phyloP scores from a whole-genome alignment of 208 protist genomes.

The Acanthamoeba sp. region DNA sequence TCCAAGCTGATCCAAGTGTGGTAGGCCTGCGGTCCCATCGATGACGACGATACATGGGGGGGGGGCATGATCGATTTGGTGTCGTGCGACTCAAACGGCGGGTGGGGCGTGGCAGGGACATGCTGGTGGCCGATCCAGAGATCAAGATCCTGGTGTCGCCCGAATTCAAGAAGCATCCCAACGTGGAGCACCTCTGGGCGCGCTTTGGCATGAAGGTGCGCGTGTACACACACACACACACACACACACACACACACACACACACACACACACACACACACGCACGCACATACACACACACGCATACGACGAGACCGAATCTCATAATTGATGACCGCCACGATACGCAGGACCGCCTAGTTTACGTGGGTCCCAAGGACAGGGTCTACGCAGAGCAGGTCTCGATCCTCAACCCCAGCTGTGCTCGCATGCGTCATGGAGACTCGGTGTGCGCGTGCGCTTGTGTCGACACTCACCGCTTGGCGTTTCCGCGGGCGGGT shows the following conservation, averaged over 20 bases:
- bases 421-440: background rate
- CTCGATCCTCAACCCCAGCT: background rate
- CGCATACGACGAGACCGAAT: background rate
- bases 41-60: no score
- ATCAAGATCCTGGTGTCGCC: slow-evolving; percentile 57
- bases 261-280: no score
- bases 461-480: no score
- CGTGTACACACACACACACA: no score
- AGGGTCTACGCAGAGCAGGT: slow-evolving; percentile 4
- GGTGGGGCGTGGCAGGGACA: background rate
- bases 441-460: no score
- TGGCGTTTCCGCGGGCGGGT: background rate
- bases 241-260: no score
- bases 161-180: slow-evolving; percentile 10
- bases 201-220: slow-evolving; percentile 22
- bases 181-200: slow-evolving; percentile 12
- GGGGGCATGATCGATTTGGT: no score
- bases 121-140: background rate
- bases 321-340: background rate
- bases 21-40: background rate
- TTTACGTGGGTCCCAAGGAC: background rate
- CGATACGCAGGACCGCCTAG: slow-evolving; percentile 16
- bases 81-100: background rate
- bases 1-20: slow-evolving; percentile 59
- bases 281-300: no score